Percentiles rank a stretch among this genome's conserved stretches.
phyloP scores from a whole-genome alignment of 192 early-diverging fungal genomes.

The Coemansia sp. region DNA sequence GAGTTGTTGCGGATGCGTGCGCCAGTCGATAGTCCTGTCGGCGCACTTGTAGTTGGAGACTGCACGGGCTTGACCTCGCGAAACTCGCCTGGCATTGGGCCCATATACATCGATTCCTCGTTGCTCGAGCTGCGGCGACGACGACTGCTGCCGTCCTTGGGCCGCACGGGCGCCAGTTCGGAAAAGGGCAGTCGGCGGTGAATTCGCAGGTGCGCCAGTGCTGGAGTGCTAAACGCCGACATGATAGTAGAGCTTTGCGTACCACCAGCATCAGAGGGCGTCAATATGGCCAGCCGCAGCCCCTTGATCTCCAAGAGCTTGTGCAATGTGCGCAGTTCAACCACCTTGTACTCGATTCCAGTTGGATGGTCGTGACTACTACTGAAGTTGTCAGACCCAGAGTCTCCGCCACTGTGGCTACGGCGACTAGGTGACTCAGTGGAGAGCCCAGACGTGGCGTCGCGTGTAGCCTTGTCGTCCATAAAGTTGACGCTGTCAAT shows the following conservation, averaged over 20 bases:
- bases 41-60: neutral
- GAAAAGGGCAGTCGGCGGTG: conserved; percentile 57
- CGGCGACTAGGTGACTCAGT: conserved; percentile 8
- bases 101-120: conserved; percentile 51
- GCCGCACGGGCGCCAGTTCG: conserved; percentile 44
- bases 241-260: conserved; percentile 17
- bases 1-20: conserved; percentile 26
- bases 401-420: conserved; percentile 16
- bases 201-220: conserved; percentile 48
- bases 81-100: conserved; percentile 58
- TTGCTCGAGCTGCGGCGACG: conserved; percentile 1
- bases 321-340: conserved; percentile 44
- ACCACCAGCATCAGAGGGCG: neutral
- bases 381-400: conserved; percentile 19
- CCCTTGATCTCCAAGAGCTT: conserved; percentile 46
- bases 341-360: conserved; percentile 51
- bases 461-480: conserved; percentile 37
- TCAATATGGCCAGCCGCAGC: conserved; percentile 26
- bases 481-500: conserved; percentile 51
- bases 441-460: conserved; percentile 15
- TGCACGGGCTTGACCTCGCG: conserved; percentile 28
- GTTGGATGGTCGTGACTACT: conserved; percentile 34
- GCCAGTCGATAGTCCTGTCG: neutral
- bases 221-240: conserved; percentile 38
- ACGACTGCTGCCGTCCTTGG: conserved; percentile 4